Conservation (phyloP, 257 asterid species). For the Datura wrightii region DNA sequence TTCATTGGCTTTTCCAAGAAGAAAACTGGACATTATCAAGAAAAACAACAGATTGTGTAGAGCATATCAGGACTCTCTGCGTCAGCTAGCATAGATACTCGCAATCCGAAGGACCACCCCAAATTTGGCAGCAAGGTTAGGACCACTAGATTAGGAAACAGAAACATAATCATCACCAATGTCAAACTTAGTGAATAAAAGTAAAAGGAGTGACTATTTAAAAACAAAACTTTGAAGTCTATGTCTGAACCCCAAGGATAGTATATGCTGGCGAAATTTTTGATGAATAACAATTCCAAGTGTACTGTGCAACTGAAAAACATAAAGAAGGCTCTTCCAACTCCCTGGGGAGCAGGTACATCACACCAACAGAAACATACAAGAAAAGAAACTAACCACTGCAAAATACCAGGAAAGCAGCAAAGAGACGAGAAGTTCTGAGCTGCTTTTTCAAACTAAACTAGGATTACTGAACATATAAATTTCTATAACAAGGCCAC, state of each 20-base stretch:
- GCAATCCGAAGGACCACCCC: background rate
- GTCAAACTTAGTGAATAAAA: background rate
- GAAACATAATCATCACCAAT: background rate
- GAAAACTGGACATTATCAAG: background rate
- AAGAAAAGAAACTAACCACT: background rate
- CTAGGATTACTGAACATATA: background rate
- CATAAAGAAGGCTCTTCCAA: background rate
- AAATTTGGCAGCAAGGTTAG: background rate
- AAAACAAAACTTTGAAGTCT: background rate
- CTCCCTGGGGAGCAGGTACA: background rate
- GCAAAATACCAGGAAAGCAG: constrained; percentile 29
- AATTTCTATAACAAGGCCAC: background rate
- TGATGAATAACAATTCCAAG: constrained; percentile 4
- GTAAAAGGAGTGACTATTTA: background rate
- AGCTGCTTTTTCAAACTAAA: constrained; percentile 30
- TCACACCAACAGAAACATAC: background rate
- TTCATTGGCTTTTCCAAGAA: constrained; percentile 19
- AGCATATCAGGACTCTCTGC: background rate
- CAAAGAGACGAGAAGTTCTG: constrained; percentile 25
- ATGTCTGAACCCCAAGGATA: background rate
- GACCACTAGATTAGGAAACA: background rate
- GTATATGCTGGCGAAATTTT: background rate
- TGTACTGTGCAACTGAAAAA: background rate
- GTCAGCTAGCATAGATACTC: background rate
- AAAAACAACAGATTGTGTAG: background rate